Evolutionary conservation across 192 early-diverging fungal genomes (phyloP).

Genomic region (Phlyctochytrium arcticum): DNA sequence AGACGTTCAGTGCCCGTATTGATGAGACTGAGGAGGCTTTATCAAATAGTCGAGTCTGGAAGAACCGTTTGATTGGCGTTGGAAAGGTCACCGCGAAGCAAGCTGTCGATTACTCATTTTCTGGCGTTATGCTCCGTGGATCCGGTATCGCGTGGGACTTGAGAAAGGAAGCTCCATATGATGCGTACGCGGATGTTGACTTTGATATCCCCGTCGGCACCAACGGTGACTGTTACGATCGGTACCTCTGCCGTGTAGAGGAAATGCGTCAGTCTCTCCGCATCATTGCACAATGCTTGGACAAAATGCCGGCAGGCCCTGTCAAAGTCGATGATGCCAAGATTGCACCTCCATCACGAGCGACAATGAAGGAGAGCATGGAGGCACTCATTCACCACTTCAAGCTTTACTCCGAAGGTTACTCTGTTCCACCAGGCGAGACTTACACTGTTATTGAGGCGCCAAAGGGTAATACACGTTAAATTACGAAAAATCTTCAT

Average conservation of each 20-base stretch:
- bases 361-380: constrained; percentile 98
- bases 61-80: constrained; percentile 77
- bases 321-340: constrained; percentile 97
- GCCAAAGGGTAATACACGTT: constrained; percentile 66
- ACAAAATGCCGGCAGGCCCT: constrained; percentile 91
- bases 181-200: constrained; percentile 91
- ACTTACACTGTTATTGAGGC: constrained; percentile 97
- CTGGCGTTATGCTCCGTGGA: constrained; percentile 93
- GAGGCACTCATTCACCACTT: constrained; percentile 99
- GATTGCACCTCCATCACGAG: constrained; percentile 88
- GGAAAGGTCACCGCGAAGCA: constrained; percentile 84
- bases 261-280: constrained; percentile 97
- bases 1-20: constrained; percentile 80
- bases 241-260: constrained; percentile 95
- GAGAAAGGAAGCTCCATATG: constrained; percentile 89
- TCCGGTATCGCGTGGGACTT: constrained; percentile 92
- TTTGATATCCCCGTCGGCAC: constrained; percentile 96
- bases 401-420: constrained; percentile 99
- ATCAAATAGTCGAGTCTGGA: constrained; percentile 93
- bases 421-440: constrained; percentile 93
- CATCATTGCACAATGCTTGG: constrained; percentile 94
- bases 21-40: constrained; percentile 95
- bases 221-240: constrained; percentile 94
- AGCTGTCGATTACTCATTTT: constrained; percentile 88
- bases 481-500: background rate